Conservation (phyloP, 352 stramenopile species). For the Phytophthora sp. region DNA sequence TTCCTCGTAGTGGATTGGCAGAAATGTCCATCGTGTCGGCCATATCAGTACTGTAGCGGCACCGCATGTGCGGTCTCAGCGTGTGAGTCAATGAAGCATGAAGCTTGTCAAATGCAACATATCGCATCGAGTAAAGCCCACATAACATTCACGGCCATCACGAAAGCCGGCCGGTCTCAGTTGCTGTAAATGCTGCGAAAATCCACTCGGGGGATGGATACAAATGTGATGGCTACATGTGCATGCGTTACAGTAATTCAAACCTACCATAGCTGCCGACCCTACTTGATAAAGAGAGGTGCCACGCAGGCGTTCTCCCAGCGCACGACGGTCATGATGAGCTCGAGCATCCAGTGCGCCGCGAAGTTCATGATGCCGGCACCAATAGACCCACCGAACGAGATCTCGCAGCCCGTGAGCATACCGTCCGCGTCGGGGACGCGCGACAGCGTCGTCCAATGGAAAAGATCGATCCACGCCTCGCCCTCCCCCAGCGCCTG, state of each 20-base stretch:
- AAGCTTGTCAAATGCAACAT: slow-evolving; percentile 7
- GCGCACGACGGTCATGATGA: slow-evolving; percentile 73
- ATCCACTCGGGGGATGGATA: slow-evolving; percentile 13
- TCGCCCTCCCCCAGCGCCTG: slow-evolving; percentile 54
- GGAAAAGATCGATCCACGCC: slow-evolving; percentile 71
- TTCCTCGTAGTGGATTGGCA: slow-evolving; percentile 1
- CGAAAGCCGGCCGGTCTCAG: slow-evolving; percentile 3
- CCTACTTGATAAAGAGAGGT: slow-evolving; percentile 54
- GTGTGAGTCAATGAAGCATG: not conserved
- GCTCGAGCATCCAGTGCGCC: slow-evolving; percentile 79
- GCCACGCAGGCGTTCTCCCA: slow-evolving; percentile 69
- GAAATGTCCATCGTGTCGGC: slow-evolving; percentile 6
- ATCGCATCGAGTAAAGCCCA: slow-evolving; percentile 29
- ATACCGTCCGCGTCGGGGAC: slow-evolving; percentile 31
- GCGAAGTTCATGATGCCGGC: slow-evolving; percentile 64
- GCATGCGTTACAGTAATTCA: not conserved
- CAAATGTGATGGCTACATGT: slow-evolving; percentile 24
- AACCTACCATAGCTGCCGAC: not conserved
- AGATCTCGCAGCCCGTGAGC: slow-evolving; percentile 39
- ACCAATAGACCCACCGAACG: slow-evolving; percentile 65
- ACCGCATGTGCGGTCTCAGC: slow-evolving; percentile 2
- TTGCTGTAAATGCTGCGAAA: slow-evolving; percentile 16
- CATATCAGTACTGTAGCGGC: slow-evolving; percentile 24
- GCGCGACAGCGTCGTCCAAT: slow-evolving; percentile 58
- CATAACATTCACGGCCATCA: not conserved